These are phyloP conservation scores for Lentinula aciculospora DNA, from an alignment of 768 basidiomycete genomes.

Conservation along the genomic window DNA sequence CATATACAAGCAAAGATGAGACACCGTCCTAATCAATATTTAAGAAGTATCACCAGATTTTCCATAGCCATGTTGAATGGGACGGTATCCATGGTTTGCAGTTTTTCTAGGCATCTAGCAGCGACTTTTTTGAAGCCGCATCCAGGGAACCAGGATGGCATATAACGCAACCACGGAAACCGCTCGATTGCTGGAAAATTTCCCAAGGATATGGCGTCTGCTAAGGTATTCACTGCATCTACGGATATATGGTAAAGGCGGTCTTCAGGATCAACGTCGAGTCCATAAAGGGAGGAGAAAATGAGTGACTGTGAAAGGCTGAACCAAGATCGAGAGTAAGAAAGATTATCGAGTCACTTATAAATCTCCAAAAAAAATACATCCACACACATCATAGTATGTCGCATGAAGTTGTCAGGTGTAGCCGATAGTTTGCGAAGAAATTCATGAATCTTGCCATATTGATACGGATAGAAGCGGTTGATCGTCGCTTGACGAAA, in stretches of 20 bases:
- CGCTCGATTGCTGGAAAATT: neutral
- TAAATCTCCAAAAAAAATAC: neutral
- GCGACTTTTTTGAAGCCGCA: neutral
- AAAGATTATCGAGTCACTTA: neutral
- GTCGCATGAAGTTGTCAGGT: neutral
- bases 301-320: slow-evolving; percentile 3
- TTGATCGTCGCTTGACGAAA: neutral
- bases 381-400: neutral
- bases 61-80: neutral
- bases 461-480: neutral
- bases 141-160: slow-evolving; percentile 6
- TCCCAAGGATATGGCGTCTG: neutral
- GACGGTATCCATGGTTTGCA: neutral
- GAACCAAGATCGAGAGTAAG: neutral
- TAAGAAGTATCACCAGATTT: neutral
- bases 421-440: neutral
- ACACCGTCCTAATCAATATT: neutral
- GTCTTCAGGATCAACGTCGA: neutral
- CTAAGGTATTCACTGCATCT: neutral
- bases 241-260: neutral
- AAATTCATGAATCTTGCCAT: neutral
- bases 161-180: neutral
- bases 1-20: neutral
- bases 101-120: neutral
- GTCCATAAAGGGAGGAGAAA: neutral